Evolutionary conservation across 2,329 filamentous ascomycete genomes (phyloP).

Genomic region (Fusarium clavum): DNA sequence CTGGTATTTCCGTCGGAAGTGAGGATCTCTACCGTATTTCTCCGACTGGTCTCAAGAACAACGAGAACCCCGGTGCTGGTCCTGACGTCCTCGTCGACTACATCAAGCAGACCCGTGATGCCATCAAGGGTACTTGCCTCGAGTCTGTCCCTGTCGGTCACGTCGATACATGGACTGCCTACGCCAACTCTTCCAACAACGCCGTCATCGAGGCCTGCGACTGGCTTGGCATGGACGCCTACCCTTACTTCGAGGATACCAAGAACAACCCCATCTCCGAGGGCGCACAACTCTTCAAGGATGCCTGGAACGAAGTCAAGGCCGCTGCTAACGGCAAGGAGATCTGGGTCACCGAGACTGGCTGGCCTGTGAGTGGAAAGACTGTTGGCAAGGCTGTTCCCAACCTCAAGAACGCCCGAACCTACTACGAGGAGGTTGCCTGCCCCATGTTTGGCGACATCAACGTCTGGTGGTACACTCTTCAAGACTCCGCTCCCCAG

Average conservation of each 20-base stretch:
- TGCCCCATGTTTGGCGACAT: slow-evolving; percentile 74
- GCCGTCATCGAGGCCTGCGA: slow-evolving; percentile 77
- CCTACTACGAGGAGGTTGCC: slow-evolving; percentile 83
- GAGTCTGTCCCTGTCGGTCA: slow-evolving; percentile 75
- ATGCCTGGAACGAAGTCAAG: slow-evolving; percentile 71
- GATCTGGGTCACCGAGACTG: slow-evolving; percentile 90
- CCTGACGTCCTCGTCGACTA: slow-evolving; percentile 74
- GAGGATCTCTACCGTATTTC: slow-evolving; percentile 89
- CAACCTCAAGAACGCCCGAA: slow-evolving; percentile 74
- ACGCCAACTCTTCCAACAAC: slow-evolving; percentile 77
- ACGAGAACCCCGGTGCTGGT: slow-evolving; percentile 70
- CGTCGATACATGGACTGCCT: slow-evolving; percentile 90
- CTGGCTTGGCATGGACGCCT: slow-evolving; percentile 86
- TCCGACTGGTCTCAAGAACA: slow-evolving; percentile 72
- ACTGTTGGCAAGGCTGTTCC: slow-evolving; percentile 72
- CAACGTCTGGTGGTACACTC: slow-evolving; percentile 82
- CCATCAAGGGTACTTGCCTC: slow-evolving; percentile 72
- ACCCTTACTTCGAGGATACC: slow-evolving; percentile 84
- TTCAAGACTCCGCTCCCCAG: slow-evolving; percentile 72
- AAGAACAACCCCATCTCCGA: slow-evolving; percentile 73
- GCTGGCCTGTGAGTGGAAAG: slow-evolving; percentile 81
- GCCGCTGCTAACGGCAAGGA: slow-evolving; percentile 72
- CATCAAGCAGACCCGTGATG: slow-evolving; percentile 74
- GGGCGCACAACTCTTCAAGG: slow-evolving; percentile 74
- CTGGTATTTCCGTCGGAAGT: slow-evolving; percentile 85